Base-by-base conservation (phyloP, 2,329 filamentous ascomycete genomes). In the Drechslera avenae region DNA sequence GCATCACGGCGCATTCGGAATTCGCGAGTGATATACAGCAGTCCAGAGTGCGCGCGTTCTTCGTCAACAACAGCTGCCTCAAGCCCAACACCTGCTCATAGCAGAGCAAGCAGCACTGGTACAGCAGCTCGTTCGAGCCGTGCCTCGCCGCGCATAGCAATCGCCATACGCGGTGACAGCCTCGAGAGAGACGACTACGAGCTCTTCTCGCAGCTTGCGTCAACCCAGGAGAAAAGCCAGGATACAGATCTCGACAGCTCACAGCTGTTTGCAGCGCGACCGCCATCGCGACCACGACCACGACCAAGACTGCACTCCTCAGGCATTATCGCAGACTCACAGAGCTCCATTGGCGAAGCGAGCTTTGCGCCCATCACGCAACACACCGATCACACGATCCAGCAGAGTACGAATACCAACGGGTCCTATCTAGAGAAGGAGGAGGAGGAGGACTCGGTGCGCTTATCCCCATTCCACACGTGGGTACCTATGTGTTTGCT, bases 271-370 rank as follows among this genome's bases (percentile, higher is more conserved):
- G 34, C 50, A 36, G 43, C 35, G 26, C 26, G 26, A 13, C 26
- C 10, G 9, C 26, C 10, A 28, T 28, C 10, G 10, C 26, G 26
- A 12, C 9, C 10, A 21, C 45, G 35, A 28, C 3, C 10, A 21
- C 45, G 35, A 9, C 17, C 59, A 30, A 31, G 41, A 9, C 42
- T 40, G 5, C 41, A 33, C 18, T 50, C 50, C 7, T 56, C 60
- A 6, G 60, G 63, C 18, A 44, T 71, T 6, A 60, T 72, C 2
- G 60, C 51, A 26, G 67, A 71, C 23, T 70, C 68, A 3, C 65
- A 71, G 41, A 62, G 54, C 41, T 64, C 60, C 9, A 53, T 35
- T 3, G 56, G 57, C 7, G 60, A 60, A 28, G 54, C 39, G 5
- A 70, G 57, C 52, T 71, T 66, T 37, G 39, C 64, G 10, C 54